Evolutionary conservation across 2,329 filamentous ascomycete species (phyloP).

Genomic region (Camptophora hylomeconis): DNA sequence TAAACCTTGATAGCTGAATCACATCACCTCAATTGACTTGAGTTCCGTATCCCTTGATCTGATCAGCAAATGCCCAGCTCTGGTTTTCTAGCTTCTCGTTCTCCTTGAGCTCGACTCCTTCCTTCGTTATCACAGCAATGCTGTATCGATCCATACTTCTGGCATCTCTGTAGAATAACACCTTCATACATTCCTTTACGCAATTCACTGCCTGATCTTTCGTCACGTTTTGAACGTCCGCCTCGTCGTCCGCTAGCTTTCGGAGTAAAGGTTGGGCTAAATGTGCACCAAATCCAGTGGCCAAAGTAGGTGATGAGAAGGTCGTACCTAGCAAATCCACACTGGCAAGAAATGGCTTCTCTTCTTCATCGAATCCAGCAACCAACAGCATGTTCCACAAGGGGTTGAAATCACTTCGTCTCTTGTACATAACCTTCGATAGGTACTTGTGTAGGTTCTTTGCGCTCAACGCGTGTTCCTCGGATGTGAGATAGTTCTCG

Average conservation of each 20-base stretch:
- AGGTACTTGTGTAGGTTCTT: constrained; percentile 96
- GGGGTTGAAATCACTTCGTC: constrained; percentile 89
- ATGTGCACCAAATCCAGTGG: constrained; percentile 87
- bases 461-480: constrained; percentile 53
- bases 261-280: constrained; percentile 87
- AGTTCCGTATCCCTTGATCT: constrained; percentile 88
- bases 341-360: constrained; percentile 76
- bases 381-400: constrained; percentile 95
- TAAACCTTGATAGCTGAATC: too few relatives aligned
- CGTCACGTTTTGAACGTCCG: constrained; percentile 49
- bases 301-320: constrained; percentile 74
- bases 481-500: constrained; percentile 62
- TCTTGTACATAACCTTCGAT: constrained; percentile 87
- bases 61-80: constrained; percentile 96
- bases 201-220: constrained; percentile 68
- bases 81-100: constrained; percentile 82
- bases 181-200: constrained; percentile 93
- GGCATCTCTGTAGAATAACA: constrained; percentile 92
- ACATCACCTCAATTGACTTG: constrained; percentile 46
- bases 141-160: constrained; percentile 85
- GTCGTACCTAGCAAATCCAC: constrained; percentile 89
- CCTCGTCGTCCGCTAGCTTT: constrained; percentile 67
- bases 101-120: constrained; percentile 69
- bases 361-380: constrained; percentile 68
- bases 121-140: constrained; percentile 77